Evolutionary conservation across 345 rosid genomes (phyloP).

Genomic region (Microcos paniculata): DNA sequence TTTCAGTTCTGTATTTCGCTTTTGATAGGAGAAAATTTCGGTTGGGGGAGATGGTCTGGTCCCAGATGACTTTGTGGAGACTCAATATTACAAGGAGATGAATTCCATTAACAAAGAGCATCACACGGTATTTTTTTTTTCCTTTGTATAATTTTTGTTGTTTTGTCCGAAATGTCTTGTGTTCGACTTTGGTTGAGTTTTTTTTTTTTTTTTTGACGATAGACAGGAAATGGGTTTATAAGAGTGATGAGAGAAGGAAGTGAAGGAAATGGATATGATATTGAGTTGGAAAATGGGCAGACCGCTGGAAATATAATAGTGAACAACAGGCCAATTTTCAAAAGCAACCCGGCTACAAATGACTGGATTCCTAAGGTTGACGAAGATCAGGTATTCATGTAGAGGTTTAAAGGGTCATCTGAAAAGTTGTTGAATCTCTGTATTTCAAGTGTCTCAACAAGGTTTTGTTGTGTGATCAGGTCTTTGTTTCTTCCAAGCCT

Average conservation of each 20-base stretch:
- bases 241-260: conserved; percentile 35
- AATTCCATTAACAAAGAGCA: conserved; percentile 68
- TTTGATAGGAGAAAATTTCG: conserved; percentile 31
- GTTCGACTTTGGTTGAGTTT: neutral
- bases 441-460: neutral
- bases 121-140: conserved; percentile 46
- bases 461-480: conserved; percentile 21
- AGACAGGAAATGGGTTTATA: conserved; percentile 81
- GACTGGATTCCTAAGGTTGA: conserved; percentile 60
- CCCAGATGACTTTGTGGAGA: conserved; percentile 62
- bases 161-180: neutral
- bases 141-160: neutral
- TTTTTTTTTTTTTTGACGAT: conserved; percentile 16
- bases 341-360: conserved; percentile 73
- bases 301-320: conserved; percentile 5
- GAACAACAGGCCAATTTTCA: conserved; percentile 24
- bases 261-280: conserved; percentile 30
- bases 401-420: neutral
- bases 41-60: conserved; percentile 20
- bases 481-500: conserved; percentile 45
- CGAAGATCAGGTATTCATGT: conserved; percentile 30
- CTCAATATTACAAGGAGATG: conserved; percentile 56
- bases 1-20: neutral
- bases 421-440: neutral
- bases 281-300: conserved; percentile 13